Evolutionary conservation across 1,139 yeast genomes (phyloP), one percentile per base, ranked within the genome.

Genomic region (Saccharomyces pastorianus): DNA sequence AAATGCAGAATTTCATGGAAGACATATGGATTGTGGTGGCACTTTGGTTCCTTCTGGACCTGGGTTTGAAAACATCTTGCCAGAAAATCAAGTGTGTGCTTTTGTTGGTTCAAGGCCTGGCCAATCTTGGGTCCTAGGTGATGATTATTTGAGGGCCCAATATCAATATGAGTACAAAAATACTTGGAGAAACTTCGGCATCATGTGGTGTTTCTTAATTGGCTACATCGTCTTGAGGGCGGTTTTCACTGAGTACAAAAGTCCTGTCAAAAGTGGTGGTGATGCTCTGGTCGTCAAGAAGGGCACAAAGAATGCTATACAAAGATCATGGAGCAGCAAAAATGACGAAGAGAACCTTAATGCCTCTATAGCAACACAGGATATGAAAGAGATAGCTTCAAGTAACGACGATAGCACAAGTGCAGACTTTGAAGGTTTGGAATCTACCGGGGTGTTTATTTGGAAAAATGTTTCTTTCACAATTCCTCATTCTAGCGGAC

Each of bases 1-100:
- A 57, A 71, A 79, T n/a, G 72, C 76, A 46, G 86, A 82, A 61
- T 82, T 82, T 62, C 84, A 81, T 63, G 80, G 79, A 4, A 71
- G 81, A 55, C 66, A 71, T 50, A 80, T 81, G 83, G 71, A 69
- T 28, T 83, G 88, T 72, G 74, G 72, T 51, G 58, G 64, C 4
- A 58, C 64, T 20, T 62, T 80, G 44, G 73, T 81, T 27, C 87
- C 87, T 14, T 62, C 72, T 27, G 85, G 86, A 25, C 71, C 77
- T 1, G 80, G 78, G 3, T 82, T 80, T 63, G 73, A 71, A 53
- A 65, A 73, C 60, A 65, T 74, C 29, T 55, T 71, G 0, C 42
- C 66, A n/a, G 73, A 67, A 4, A 73, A 78, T 58, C 76, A 73
- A 60, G 81, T 76, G 13, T 82, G 86, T 71, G 75, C 81, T 3